Percentiles rank a stretch among this genome's conserved stretches.
phyloP scores from a whole-genome alignment of 2,329 filamentous ascomycete species.

The Aspergillus costaricaensis region DNA sequence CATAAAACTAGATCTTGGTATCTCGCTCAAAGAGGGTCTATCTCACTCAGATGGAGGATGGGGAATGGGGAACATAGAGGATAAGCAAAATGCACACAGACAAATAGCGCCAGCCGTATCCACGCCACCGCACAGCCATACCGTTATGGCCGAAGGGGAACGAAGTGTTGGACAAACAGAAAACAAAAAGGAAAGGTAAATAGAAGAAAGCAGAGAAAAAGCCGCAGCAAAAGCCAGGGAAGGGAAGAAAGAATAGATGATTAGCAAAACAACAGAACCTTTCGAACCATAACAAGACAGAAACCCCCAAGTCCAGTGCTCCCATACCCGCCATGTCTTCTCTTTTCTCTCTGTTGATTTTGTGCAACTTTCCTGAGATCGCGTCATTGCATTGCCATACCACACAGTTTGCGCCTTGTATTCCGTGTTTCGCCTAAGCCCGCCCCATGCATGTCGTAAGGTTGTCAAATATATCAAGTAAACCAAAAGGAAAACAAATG shows the following conservation, averaged over 20 bases:
- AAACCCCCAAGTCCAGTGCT: conserved; percentile 13
- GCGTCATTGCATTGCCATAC: conserved; percentile 25
- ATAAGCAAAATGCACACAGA: conserved; percentile 37
- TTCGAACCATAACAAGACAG: conserved; percentile 20
- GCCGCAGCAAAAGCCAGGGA: conserved; percentile 17
- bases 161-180: conserved; percentile 17
- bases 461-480: conserved; percentile 37
- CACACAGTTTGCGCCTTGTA: conserved; percentile 41
- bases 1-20: conserved; percentile 43
- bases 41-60: conserved; percentile 36
- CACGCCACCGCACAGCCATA: conserved; percentile 35
- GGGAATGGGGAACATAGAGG: conserved; percentile 28
- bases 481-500: conserved; percentile 34
- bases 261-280: conserved; percentile 10
- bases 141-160: conserved; percentile 30
- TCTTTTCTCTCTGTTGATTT: conserved; percentile 11
- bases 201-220: conserved; percentile 27
- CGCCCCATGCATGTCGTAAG: conserved; percentile 46
- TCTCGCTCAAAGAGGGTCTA: conserved; percentile 44
- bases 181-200: conserved; percentile 21
- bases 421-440: conserved; percentile 43
- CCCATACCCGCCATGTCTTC: conserved; percentile 5
- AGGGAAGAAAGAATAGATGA: conserved; percentile 16
- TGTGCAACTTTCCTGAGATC: conserved; percentile 11
- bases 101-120: conserved; percentile 40